Evolutionary conservation across 768 basidiomycete genomes (phyloP), one percentile per base, ranked within the genome.

Genomic region (Paxillus involutus): DNA sequence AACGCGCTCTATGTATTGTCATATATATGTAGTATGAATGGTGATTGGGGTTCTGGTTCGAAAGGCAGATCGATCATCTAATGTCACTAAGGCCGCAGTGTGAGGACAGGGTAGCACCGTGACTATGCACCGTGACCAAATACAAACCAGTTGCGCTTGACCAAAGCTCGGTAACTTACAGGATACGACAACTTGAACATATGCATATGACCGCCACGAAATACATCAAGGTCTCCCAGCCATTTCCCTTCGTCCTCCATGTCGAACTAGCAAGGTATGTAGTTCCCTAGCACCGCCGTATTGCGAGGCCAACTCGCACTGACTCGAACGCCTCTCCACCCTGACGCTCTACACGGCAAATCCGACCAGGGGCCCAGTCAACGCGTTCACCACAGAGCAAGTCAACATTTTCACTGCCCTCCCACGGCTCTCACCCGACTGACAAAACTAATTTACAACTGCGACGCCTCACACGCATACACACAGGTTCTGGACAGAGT

Each of bases 401-500:
- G 68, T 5, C 42, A 35, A 30, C 9, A 45, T 19, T 9, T 21
- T 40, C 14, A 26, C 29, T 4, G 16, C 17, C 47, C 39, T 14
- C 45, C 14, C 44, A 17, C 44, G 6, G 12, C 41, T 21, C 21
- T 21, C 21, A 21, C 21, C 21, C 21, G 21, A 21, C 21, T 21
- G 21, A 21, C 21, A 21, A 21, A 21, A 21, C 21, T 21, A 21
- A 21, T 3, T 21, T 21, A 21, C 21, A 21, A 21, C 21, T 21
- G 21, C 21, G 21, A 21, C 21, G 21, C 21, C 17, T 26, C 13
- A 6, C 21, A 8, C 5, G 16, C 17, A 6, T 11, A 6, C 32
- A 3, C 24, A 5, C 53, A 91, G 89, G 39, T 85, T 88, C 64
- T 95, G 91, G 91, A 69, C 69, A 21, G 87, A 87, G 44, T 83